A percentile compares a stretch with the other conserved stretches of the same genome.
phyloP scores from a whole-genome alignment of 2,329 filamentous ascomycete species.

The Pseudomassariella vexata region DNA sequence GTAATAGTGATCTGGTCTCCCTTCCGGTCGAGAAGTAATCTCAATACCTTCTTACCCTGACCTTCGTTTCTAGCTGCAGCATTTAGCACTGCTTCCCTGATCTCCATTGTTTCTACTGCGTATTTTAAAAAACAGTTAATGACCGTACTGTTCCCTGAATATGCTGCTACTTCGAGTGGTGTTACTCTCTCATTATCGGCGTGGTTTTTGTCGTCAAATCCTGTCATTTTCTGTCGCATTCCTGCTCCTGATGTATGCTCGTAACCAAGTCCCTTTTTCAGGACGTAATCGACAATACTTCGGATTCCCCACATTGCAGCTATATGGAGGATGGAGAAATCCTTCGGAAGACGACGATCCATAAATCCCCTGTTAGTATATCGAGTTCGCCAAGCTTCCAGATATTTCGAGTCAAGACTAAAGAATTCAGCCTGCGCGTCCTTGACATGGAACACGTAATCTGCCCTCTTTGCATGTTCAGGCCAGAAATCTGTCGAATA shows the following conservation, averaged over 20 bases:
- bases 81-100: not conserved
- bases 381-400: not conserved
- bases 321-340: not conserved
- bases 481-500: not conserved
- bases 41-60: not conserved
- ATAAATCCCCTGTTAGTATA: not conserved
- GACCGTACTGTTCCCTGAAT: too few species aligned
- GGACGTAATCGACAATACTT: too few species aligned
- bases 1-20: slow-evolving; percentile 1
- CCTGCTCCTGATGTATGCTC: too few species aligned
- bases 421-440: not conserved
- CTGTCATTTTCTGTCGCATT: too few species aligned
- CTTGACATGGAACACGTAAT: not conserved
- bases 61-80: not conserved
- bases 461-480: not conserved
- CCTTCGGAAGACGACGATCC: not conserved
- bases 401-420: not conserved
- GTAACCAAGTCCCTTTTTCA: too few species aligned
- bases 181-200: too few species aligned
- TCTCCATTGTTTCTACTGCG: too few species aligned
- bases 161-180: too few species aligned
- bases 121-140: too few species aligned
- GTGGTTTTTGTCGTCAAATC: too few species aligned
- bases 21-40: not conserved
- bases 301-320: too few species aligned